Percentiles rank a stretch among this genome's conserved stretches.
phyloP scores from a whole-genome alignment of 768 basidiomycete genomes.

The Tephrocybe sp. region DNA sequence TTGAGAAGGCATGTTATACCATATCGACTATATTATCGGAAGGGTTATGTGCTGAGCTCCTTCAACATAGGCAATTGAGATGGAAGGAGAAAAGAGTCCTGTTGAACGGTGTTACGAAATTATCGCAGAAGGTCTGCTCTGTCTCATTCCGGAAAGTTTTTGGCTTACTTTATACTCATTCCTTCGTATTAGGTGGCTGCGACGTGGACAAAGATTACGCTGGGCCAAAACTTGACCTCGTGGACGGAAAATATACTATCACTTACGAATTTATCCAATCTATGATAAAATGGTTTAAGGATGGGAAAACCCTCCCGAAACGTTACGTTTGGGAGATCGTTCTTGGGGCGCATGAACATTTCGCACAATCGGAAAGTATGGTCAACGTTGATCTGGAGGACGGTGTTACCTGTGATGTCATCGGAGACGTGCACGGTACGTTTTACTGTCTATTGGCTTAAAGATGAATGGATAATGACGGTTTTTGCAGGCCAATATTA shows the following conservation, averaged over 20 bases:
- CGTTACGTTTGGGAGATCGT: constrained; percentile 96
- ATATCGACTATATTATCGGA: background rate
- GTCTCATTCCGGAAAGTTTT: background rate
- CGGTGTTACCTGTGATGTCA: constrained; percentile 85
- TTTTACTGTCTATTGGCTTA: constrained; percentile 8
- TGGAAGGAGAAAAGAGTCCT: constrained; percentile 84
- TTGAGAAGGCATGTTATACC: constrained; percentile 70
- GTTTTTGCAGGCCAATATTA: constrained; percentile 79
- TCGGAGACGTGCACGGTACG: constrained; percentile 93
- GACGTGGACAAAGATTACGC: constrained; percentile 69
- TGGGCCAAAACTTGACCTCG: constrained; percentile 67
- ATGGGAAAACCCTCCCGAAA: constrained; percentile 87
- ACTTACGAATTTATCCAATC: constrained; percentile 73
- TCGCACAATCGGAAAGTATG: constrained; percentile 77
- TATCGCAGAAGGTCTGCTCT: constrained; percentile 63
- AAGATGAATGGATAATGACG: background rate
- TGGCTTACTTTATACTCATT: background rate
- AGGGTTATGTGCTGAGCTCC: constrained; percentile 1
- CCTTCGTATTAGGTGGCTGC: constrained; percentile 59
- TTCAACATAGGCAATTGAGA: constrained; percentile 73
- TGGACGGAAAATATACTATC: constrained; percentile 69
- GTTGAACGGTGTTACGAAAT: constrained; percentile 76
- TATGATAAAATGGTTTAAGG: constrained; percentile 93
- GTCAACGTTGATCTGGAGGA: constrained; percentile 74
- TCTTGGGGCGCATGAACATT: constrained; percentile 75